Evolutionary conservation across 495 filamentous ascomycete genomes (phyloP).

Genomic region (Mytilinidion resinicola): DNA sequence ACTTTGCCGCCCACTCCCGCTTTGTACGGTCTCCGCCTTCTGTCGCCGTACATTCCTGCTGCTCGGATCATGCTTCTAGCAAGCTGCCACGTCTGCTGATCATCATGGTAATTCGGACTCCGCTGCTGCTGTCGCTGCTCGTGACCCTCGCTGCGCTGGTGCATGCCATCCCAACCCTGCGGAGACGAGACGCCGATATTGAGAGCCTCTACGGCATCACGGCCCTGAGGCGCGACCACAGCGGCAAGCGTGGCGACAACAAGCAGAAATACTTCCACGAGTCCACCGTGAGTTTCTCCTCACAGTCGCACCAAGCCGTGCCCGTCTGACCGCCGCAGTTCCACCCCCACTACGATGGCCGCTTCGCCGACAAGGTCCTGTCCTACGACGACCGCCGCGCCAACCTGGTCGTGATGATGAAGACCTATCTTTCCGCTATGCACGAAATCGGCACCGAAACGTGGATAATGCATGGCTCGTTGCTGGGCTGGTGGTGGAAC

Average conservation of each 20-base stretch:
- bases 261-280: constrained; percentile 33
- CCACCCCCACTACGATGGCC: constrained; percentile 36
- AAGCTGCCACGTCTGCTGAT: background rate
- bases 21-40: too few species aligned
- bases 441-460: constrained; percentile 50
- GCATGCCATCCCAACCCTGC: constrained; percentile 1
- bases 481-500: constrained; percentile 62
- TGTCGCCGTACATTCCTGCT: too few species aligned
- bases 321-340: constrained; percentile 19
- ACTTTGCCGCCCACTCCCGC: too few species aligned
- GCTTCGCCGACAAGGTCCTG: constrained; percentile 28
- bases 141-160: background rate
- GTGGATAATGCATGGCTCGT: constrained; percentile 59
- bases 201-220: constrained; percentile 16
- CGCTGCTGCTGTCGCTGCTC: background rate
- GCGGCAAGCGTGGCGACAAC: constrained; percentile 18
- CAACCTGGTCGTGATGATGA: constrained; percentile 47
- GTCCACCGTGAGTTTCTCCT: constrained; percentile 19
- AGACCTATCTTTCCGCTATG: constrained; percentile 53
- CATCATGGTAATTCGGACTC: background rate
- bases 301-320: background rate
- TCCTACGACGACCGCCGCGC: constrained; percentile 23
- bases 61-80: too few species aligned
- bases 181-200: constrained; percentile 15
- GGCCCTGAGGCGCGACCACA: constrained; percentile 9